Percentiles rank a stretch among this genome's conserved stretches.
Conservation (phyloP, 2,329 filamentous ascomycete genomes). For the Myriosclerotinia curreyana region DNA sequence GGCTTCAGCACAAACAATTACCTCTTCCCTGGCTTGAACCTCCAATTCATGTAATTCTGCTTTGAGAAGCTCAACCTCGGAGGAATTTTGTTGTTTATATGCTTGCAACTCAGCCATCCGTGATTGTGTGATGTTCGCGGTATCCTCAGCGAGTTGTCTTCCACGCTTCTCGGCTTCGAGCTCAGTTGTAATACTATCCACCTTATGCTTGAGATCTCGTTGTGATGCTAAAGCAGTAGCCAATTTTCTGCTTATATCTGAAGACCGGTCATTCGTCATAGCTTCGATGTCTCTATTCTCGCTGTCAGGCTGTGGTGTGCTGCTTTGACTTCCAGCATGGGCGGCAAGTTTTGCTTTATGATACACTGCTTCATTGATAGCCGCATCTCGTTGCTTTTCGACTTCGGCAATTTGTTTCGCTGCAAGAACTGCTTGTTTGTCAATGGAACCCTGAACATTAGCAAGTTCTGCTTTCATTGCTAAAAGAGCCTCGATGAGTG, state of each 20-base stretch:
- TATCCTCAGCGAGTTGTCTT: conserved; percentile 84
- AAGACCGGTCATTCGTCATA: conserved; percentile 58
- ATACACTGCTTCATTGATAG: conserved; percentile 93
- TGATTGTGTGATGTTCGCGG: conserved; percentile 74
- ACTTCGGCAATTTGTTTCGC: conserved; percentile 89
- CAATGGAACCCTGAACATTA: conserved; percentile 85
- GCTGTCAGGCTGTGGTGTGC: conserved; percentile 57
- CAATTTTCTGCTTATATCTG: conserved; percentile 77
- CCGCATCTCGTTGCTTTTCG: conserved; percentile 89
- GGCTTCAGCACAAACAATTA: conserved; percentile 73
- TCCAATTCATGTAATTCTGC: conserved; percentile 80
- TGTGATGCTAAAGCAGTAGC: conserved; percentile 78
- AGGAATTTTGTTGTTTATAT: conserved; percentile 77
- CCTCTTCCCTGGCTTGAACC: conserved; percentile 74
- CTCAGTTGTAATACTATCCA: conserved; percentile 67
- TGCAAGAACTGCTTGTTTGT: conserved; percentile 80
- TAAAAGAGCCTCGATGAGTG: conserved; percentile 85
- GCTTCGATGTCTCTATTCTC: conserved; percentile 58
- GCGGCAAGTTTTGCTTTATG: conserved; percentile 90
- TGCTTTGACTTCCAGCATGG: conserved; percentile 64
- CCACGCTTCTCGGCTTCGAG: conserved; percentile 78
- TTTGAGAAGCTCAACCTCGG: conserved; percentile 81
- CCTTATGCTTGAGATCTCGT: conserved; percentile 72
- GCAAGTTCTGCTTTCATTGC: conserved; percentile 86
- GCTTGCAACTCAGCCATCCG: conserved; percentile 80